Evolutionary conservation across 169 alveolate species (phyloP).

Genomic region (Cryptosporidium baileyi): DNA sequence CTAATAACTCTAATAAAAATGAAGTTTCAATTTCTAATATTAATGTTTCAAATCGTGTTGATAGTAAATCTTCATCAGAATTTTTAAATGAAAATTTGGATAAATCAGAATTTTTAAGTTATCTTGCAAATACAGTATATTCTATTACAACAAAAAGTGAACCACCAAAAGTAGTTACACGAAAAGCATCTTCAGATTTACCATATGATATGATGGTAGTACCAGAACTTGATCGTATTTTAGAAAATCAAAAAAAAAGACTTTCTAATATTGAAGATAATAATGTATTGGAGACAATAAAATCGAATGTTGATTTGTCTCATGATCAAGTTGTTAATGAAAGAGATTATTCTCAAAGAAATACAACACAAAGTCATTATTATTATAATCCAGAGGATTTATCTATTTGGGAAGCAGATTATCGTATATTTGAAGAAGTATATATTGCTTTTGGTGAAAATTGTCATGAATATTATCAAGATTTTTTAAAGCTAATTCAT

Average conservation of each 20-base stretch:
- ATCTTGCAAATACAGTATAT: conserved; percentile 43
- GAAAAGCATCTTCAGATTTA: conserved; percentile 20
- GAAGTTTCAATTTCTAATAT: not conserved
- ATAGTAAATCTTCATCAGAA: not conserved
- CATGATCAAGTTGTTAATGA: not conserved
- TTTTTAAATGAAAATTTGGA: not conserved
- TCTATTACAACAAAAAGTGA: conserved; percentile 28
- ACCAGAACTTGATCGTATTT: conserved; percentile 39
- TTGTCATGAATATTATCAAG: conserved; percentile 34
- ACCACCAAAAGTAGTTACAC: conserved; percentile 59
- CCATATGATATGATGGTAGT: conserved; percentile 44
- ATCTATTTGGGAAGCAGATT: conserved; percentile 68
- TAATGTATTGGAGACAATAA: not conserved
- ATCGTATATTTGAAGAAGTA: conserved; percentile 62
- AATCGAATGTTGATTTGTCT: not conserved
- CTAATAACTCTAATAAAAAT: not conserved
- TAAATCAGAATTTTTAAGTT: conserved; percentile 54
- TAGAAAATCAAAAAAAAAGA: conserved; percentile 47
- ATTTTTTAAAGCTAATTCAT: conserved; percentile 38
- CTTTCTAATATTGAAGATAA: not conserved
- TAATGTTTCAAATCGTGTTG: not conserved
- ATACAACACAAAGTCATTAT: not conserved
- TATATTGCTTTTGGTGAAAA: conserved; percentile 65
- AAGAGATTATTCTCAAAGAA: conserved; percentile 22
- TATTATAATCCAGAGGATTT: conserved; percentile 62